phyloP scores from a whole-genome alignment of 129 eudicot genomes.

The Solidago caesia region DNA sequence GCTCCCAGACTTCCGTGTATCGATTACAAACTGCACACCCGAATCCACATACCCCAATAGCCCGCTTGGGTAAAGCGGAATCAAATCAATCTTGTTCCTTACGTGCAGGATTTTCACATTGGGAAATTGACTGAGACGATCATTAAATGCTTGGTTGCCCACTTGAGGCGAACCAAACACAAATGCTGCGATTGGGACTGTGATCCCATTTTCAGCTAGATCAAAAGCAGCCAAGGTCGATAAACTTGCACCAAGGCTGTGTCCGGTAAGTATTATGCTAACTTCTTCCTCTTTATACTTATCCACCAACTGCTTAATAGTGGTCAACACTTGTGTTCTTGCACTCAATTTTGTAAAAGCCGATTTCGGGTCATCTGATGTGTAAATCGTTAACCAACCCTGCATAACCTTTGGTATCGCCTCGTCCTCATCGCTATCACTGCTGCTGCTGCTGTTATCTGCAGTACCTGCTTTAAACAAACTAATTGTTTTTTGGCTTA shows the following conservation, averaged over 20 bases:
- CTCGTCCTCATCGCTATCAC: constrained; percentile 38
- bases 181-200: constrained; percentile 63
- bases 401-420: constrained; percentile 60
- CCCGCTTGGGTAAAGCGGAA: constrained; percentile 68
- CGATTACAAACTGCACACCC: constrained; percentile 61
- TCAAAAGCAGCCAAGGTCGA: constrained; percentile 70
- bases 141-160: constrained; percentile 68
- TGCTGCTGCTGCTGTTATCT: constrained; percentile 17
- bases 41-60: constrained; percentile 61
- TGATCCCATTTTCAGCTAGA: constrained; percentile 66
- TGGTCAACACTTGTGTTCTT: constrained; percentile 47
- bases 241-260: constrained; percentile 77
- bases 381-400: constrained; percentile 82
- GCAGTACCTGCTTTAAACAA: not conserved
- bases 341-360: constrained; percentile 76
- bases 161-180: constrained; percentile 87
- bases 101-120: constrained; percentile 73
- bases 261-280: constrained; percentile 68
- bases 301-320: constrained; percentile 43
- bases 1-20: constrained; percentile 60
- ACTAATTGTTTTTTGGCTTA: constrained; percentile 29
- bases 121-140: constrained; percentile 37
- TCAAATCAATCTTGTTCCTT: constrained; percentile 66
- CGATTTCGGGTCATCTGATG: constrained; percentile 60
- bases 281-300: constrained; percentile 49